Evolutionary conservation across 192 early-diverging fungal genomes (phyloP).

Genomic region (Linnemannia hyalina): DNA sequence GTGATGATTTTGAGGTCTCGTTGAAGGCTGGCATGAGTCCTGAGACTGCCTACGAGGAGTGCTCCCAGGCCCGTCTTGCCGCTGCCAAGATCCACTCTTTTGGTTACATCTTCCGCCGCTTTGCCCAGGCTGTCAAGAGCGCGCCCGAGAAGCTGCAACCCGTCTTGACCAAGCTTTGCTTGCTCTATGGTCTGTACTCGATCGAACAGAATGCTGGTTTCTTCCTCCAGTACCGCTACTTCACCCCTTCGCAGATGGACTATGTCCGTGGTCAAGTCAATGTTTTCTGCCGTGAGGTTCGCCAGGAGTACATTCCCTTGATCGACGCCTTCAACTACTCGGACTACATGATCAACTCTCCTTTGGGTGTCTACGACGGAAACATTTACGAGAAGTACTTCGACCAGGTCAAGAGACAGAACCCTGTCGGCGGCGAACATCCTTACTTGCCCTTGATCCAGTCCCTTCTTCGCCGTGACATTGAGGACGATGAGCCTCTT

Average conservation of each 20-base stretch:
- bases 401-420: conserved; percentile 81
- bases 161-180: conserved; percentile 77
- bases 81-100: conserved; percentile 88
- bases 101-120: conserved; percentile 87
- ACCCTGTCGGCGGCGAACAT: conserved; percentile 69
- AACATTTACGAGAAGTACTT: conserved; percentile 91
- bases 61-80: conserved; percentile 84
- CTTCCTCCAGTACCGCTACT: conserved; percentile 91
- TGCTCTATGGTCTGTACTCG: conserved; percentile 86
- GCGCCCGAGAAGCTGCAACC: conserved; percentile 73
- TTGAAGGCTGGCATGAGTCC: conserved; percentile 74
- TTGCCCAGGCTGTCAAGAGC: conserved; percentile 78
- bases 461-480: conserved; percentile 77
- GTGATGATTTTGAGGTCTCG: conserved; percentile 79
- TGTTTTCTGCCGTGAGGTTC: conserved; percentile 73
- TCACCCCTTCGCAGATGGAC: conserved; percentile 78
- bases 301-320: conserved; percentile 84
- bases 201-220: conserved; percentile 86
- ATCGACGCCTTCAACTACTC: conserved; percentile 91
- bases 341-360: conserved; percentile 92
- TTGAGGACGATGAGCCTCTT: conserved; percentile 65
- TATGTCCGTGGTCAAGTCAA: conserved; percentile 76
- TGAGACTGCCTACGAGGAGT: conserved; percentile 89
- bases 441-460: conserved; percentile 89
- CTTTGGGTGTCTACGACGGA: conserved; percentile 88